Base-by-base conservation (phyloP, 768 basidiomycete species). In the Rhodosporidiobolus sp. region DNA sequence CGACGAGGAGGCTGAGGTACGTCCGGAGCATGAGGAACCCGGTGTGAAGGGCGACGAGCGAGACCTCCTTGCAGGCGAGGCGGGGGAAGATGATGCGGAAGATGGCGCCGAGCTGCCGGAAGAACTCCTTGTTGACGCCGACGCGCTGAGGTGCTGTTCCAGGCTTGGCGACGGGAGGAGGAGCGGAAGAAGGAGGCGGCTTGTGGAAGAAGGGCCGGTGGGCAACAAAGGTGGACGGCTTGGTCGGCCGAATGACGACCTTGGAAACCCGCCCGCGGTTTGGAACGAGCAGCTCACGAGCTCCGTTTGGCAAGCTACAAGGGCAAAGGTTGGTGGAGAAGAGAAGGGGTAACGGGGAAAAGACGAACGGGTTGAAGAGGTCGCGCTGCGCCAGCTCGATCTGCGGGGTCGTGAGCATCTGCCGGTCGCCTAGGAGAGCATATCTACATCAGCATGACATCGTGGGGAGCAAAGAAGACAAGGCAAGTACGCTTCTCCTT, bases 21-120 rank as follows among this genome's bases (percentile, higher is more conserved):
- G 95, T 96, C 50, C 95, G 83, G 34, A 91, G 81, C 4, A 97
- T 86, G 64, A 98, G 85, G 81, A 97, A 97, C 67, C 85, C 86
- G 0, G 91, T 91, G 81, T 97, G 94, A 0, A 89, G 80, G 12
- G 86, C 81, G 26, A 97, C 84, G 48, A 96, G 84, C 45, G 88
- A 83, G 0, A 88, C 84, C 78, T 97, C 93, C 74, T 88, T 88
- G 56, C 67, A 54, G n/a, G 67, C 55, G 54, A 50, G 63, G 4
- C 60, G 45, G 24, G 78, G 78, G 7, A 79, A 59, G 63, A 77
- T 65, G 70, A 79, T 78, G 24, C 70, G 67, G 19, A 75, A 48
- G 45, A 79, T 77, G 19, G 77, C 77, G 4, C 43, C 11, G 11
- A 79, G 72, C 61, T 79, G 77, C 0, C 76, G 63, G 43, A 79